Conservation (phyloP, 345 rosid species). For the Camelina sativa region DNA sequence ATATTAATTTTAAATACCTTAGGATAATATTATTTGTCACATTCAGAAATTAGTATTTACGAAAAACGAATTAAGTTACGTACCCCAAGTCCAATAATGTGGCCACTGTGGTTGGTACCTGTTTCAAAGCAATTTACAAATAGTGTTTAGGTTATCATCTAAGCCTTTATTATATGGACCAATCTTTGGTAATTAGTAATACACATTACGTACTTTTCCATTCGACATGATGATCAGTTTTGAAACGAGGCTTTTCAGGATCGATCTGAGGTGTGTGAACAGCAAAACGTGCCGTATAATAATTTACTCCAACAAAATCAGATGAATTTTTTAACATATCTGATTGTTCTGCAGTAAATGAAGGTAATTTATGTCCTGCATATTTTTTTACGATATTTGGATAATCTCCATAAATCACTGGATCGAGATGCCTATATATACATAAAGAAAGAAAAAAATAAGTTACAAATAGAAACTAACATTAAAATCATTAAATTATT, state of each 20-base stretch:
- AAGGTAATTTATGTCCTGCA: constrained; percentile 40
- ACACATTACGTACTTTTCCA: constrained; percentile 41
- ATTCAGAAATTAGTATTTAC: neutral
- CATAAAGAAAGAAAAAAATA: neutral
- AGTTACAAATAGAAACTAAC: neutral
- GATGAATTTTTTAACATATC: constrained; percentile 40
- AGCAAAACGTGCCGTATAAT: constrained; percentile 38
- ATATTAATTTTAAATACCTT: neutral
- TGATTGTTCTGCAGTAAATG: constrained; percentile 42
- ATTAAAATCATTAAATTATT: no score
- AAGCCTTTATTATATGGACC: neutral
- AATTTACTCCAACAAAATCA: constrained; percentile 45
- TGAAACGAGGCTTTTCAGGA: constrained; percentile 42
- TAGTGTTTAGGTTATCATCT: constrained; percentile 19
- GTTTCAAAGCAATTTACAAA: constrained; percentile 24
- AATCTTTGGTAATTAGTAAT: neutral
- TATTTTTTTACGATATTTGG: constrained; percentile 39
- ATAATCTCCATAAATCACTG: constrained; percentile 44
- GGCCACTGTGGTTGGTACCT: constrained; percentile 45
- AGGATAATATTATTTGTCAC: neutral
- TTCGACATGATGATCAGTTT: constrained; percentile 44
- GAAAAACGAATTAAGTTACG: neutral
- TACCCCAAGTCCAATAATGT: constrained; percentile 42
- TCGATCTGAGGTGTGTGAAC: constrained; percentile 32
- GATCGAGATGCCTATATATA: constrained; percentile 46